A percentile compares a stretch with the other conserved stretches of the same genome.
Evolutionary conservation across 192 early-diverging fungal genomes (phyloP).

Genomic region (Phlyctochytrium bullatum): DNA sequence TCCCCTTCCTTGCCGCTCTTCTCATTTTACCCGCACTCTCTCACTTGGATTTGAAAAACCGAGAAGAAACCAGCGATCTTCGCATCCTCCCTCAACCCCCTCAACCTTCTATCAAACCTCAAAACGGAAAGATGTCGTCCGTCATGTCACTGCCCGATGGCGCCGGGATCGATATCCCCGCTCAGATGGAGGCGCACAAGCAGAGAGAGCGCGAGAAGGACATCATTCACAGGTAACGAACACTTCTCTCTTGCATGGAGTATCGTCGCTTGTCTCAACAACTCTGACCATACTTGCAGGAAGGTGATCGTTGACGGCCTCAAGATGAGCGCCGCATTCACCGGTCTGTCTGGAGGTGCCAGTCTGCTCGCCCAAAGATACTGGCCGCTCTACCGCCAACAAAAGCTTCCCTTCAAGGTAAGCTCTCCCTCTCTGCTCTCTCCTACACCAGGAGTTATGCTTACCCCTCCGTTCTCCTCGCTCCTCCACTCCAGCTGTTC

Average conservation of each 20-base stretch:
- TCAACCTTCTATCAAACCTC: background rate
- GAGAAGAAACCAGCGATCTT: no score
- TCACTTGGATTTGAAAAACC: no score
- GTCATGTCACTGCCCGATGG: background rate
- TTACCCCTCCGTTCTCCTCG: background rate
- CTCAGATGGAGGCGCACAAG: background rate
- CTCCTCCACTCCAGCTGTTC: slow-evolving; percentile 1
- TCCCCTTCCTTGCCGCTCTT: no score
- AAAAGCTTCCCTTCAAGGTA: slow-evolving; percentile 27
- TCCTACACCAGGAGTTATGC: slow-evolving; percentile 1
- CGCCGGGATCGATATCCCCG: slow-evolving; percentile 6
- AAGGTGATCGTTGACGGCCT: slow-evolving; percentile 13
- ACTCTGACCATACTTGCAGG: slow-evolving; percentile 1
- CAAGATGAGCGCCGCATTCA: slow-evolving; percentile 5
- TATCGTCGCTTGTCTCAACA: no score
- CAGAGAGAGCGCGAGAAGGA: slow-evolving; percentile 1
- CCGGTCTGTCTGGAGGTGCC: slow-evolving; percentile 2
- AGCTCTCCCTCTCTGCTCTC: slow-evolving; percentile 1
- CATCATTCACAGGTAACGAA: background rate
- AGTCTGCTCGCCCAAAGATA: slow-evolving; percentile 9
- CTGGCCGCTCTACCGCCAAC: slow-evolving; percentile 19
- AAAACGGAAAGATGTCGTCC: background rate
- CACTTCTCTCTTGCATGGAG: no score
- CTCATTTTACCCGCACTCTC: no score
- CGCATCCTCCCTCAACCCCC: slow-evolving; percentile 9